phyloP scores from a whole-genome alignment of 140 eudicot species.

The Oenanthe javanica region DNA sequence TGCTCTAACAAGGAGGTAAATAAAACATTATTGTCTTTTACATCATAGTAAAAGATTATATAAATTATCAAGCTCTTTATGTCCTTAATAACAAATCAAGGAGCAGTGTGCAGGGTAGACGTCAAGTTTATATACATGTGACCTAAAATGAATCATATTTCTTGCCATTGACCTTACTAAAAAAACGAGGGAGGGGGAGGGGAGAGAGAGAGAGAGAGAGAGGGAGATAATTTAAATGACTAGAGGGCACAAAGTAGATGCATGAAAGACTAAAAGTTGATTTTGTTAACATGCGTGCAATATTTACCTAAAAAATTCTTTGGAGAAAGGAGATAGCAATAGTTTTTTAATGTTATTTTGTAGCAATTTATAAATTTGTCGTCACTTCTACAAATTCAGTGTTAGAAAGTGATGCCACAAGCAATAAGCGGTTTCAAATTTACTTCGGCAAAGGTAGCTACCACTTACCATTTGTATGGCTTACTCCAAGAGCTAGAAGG shows the following conservation, averaged over 20 bases:
- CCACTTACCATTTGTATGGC: slow-evolving; percentile 88
- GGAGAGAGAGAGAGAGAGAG: too few species aligned
- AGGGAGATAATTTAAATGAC: not conserved
- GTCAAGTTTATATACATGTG: not conserved
- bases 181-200: too few species aligned
- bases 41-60: not conserved
- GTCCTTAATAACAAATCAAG: not conserved
- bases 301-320: not conserved
- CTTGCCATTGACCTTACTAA: too few species aligned
- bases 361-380: not conserved
- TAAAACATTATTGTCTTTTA: not conserved
- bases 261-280: not conserved
- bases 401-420: not conserved
- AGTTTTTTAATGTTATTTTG: not conserved
- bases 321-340: not conserved
- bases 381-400: not conserved
- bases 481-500: slow-evolving; percentile 96
- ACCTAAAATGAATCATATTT: not conserved
- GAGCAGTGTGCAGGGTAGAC: not conserved
- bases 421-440: not conserved
- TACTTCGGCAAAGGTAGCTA: not conserved
- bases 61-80: not conserved
- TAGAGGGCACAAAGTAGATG: not conserved
- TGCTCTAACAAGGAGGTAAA: not conserved
- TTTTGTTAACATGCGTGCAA: not conserved